Percentiles rank a stretch among this genome's conserved stretches.
Conservation (phyloP, 768 basidiomycete species). For the Neoboletus subvelutipes region DNA sequence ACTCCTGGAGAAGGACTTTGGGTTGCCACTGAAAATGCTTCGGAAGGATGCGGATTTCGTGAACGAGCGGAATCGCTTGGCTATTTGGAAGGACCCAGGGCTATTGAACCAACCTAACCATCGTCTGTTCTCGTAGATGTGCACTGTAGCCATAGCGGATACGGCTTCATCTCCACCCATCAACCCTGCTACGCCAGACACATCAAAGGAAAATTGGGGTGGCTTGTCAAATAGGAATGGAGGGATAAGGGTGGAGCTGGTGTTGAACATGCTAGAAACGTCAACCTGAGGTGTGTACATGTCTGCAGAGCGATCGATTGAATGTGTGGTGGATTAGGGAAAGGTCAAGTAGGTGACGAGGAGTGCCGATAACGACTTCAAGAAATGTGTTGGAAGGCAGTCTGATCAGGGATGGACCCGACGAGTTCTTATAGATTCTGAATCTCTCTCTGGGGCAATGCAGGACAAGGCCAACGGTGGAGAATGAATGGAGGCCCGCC, state of each 20-base stretch:
- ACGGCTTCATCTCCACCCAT: constrained; percentile 34
- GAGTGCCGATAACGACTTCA: too few relatives aligned
- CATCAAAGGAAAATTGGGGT: constrained; percentile 16
- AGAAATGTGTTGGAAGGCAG: too few relatives aligned
- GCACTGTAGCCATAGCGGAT: constrained; percentile 30
- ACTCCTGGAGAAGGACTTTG: constrained; percentile 13
- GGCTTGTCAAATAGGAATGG: constrained; percentile 3
- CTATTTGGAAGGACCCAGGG: constrained; percentile 31
- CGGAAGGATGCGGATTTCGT: constrained; percentile 11
- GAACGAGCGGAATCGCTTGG: constrained; percentile 23
- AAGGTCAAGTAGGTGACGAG: neutral
- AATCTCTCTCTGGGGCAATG: too few relatives aligned
- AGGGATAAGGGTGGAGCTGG: neutral
- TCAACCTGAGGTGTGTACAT: constrained; percentile 4
- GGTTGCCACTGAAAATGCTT: neutral
- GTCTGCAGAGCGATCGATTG: neutral
- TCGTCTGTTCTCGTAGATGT: constrained; percentile 23
- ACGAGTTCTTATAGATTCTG: too few relatives aligned
- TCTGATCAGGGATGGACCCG: too few relatives aligned
- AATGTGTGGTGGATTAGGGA: neutral
- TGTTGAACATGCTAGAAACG: neutral
- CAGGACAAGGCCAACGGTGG: too few relatives aligned
- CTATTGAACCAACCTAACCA: constrained; percentile 38
- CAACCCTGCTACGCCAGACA: constrained; percentile 24
- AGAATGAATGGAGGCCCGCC: too few relatives aligned